These are phyloP conservation scores for Actinidia polygama DNA, from an alignment of 179 eudicot species.

Conservation along the genomic window DNA sequence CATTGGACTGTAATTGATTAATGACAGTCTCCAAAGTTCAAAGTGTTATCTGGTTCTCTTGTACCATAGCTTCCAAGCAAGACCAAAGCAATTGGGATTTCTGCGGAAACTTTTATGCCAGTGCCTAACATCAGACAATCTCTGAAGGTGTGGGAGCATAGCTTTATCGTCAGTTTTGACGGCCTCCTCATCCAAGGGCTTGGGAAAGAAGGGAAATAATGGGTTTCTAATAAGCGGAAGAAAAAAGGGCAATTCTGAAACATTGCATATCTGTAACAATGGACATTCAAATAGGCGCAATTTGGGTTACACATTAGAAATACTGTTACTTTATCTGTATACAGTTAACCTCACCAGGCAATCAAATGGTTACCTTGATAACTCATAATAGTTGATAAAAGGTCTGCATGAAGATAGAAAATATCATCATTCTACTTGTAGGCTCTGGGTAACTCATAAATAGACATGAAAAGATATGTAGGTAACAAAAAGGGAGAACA, in stretches of 20 bases:
- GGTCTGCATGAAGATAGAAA: not conserved
- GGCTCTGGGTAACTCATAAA: not conserved
- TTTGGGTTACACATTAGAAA: no score
- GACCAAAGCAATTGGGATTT: constrained; percentile 63
- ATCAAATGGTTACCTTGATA: not conserved
- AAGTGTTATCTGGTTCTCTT: constrained; percentile 96
- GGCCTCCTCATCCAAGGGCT: constrained; percentile 56
- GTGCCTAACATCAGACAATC: constrained; percentile 63
- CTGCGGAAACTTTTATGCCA: constrained; percentile 49
- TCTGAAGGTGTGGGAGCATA: constrained; percentile 67
- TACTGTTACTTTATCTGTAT: not conserved
- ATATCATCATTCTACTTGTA: not conserved
- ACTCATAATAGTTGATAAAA: constrained; percentile 1
- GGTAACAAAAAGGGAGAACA: not conserved
- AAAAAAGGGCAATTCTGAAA: no score
- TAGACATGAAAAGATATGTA: not conserved
- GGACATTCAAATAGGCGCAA: no score
- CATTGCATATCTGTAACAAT: no score
- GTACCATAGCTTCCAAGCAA: constrained; percentile 80
- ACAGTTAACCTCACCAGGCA: not conserved
- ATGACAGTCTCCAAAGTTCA: constrained; percentile 77
- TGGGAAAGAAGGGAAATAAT: no score
- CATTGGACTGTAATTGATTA: constrained; percentile 71
- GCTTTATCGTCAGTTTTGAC: constrained; percentile 61
- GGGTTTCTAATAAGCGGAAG: no score